Evolutionary conservation across 768 basidiomycete species (phyloP), one percentile per base, ranked within the genome.

Genomic region (Lanmaoa pseudosensibilis): DNA sequence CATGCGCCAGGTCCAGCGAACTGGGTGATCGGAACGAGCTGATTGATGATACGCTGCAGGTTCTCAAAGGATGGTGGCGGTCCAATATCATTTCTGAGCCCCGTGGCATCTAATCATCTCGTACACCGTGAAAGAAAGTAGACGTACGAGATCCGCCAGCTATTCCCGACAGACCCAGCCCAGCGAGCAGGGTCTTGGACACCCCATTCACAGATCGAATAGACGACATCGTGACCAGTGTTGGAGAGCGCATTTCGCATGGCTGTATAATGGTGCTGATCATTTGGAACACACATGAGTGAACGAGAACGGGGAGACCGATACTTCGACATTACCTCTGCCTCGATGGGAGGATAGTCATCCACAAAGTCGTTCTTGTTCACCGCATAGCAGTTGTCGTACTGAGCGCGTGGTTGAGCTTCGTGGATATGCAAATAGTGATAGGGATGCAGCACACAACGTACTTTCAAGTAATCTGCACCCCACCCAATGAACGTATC

Each of bases 161-260:
- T 80, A 57, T 82, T 81, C 30, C 78, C 78, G 25, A 80, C 77
- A 30, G 69, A 59, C 40, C 73, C 72, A 18, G 71, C 76, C 54
- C 80, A 80, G 41, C 78, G 70, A n/a, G 80, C 81, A 49, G 80
- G 80, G 58, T 81, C 78, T 69, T 80, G 80, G 27, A 79, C 75
- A 33, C 81, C 80, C 75, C 75, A 77, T 59, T 77, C 78, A 45
- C 81, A 82, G n/a, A 82, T 73, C 9, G 80, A 79, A 57, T 78
- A 83, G 3, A 81, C 30, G 9, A 30, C 30, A 5, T 30, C 30
- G 30, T 7, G 30, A 30, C 30, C 30, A 7, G 30, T 30, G 5
- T 9, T 30, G 30, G 30, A 4, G 30, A 30, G 30, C 9, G 30
- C 30, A 30, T 30, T 7, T 30, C 30, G 30, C 30, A 30, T 30